A percentile compares a stretch with the other conserved stretches of the same genome.
These are phyloP conservation scores for Agapanthus africanus DNA, from an alignment of 106 monocot species.

Conservation along the genomic window DNA sequence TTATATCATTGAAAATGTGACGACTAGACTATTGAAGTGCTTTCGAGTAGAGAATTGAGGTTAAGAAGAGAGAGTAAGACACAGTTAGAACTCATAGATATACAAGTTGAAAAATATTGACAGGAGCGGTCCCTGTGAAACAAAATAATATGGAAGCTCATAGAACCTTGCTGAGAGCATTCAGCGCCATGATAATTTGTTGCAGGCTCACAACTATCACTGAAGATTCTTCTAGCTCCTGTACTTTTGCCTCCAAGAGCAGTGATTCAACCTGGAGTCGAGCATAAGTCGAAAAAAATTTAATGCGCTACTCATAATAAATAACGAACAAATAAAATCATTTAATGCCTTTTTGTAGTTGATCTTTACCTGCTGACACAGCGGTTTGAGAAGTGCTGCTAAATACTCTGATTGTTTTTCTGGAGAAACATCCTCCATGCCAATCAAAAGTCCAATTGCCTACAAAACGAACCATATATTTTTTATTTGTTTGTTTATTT, in stretches of 20 bases:
- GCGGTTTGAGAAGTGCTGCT: slow-evolving; percentile 66
- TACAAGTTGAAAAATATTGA: no score
- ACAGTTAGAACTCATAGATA: background rate
- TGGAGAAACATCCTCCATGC: slow-evolving; percentile 75
- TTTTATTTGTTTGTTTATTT: no score
- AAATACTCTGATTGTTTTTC: slow-evolving; percentile 85
- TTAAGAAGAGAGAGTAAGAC: background rate
- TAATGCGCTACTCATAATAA: background rate
- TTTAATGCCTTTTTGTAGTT: background rate
- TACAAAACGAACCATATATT: slow-evolving; percentile 5
- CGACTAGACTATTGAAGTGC: background rate
- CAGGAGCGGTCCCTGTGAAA: no score
- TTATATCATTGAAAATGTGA: no score
- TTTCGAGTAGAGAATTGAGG: background rate
- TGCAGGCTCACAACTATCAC: slow-evolving; percentile 49
- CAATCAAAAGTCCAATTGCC: slow-evolving; percentile 94
- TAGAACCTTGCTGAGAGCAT: slow-evolving; percentile 92
- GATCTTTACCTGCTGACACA: slow-evolving; percentile 64
- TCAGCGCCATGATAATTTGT: slow-evolving; percentile 81
- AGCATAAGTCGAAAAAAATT: background rate
- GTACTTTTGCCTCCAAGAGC: slow-evolving; percentile 45
- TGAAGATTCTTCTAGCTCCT: slow-evolving; percentile 61
- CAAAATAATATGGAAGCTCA: background rate
- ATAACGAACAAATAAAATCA: background rate
- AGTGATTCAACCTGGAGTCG: slow-evolving; percentile 52